Evolutionary conservation across 2,329 filamentous ascomycete genomes (phyloP), one percentile per base, ranked within the genome.

Genomic region (Xylariales sp.): DNA sequence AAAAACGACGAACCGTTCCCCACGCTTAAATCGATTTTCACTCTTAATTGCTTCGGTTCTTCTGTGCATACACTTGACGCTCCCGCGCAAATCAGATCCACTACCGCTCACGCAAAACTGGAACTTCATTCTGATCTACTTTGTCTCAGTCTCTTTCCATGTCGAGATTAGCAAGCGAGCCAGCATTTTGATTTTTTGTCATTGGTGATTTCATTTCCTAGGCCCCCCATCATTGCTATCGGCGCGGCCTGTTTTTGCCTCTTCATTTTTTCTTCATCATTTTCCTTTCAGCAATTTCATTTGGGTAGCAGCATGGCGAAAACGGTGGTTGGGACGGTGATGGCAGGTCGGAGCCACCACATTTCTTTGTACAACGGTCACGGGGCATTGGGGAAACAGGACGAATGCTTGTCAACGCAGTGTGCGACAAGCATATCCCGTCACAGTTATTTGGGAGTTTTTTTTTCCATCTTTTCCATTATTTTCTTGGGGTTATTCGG

Each of bases 81-180:
- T 75, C 74, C 72, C 69, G 76, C 75, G 74, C 72, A 73, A 76
- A 74, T 69, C 76, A 78, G 76, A 78, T 74, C 75, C 72, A 73
- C 72, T 69, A 74, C 71, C 73, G 75, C 74, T 77, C 77, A 76
- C 77, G 76, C 77, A 78, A 64, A 69, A 75, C 69, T 74, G 75
- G 74, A 76, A 76, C 70, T 45, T 49, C 39, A 72, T 72, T 69
- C 68, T 75, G 70, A 69, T 78, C 75, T 75, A 74, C 70, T 74
- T 72, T 74, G 72, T 72, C 59, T 70, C 61, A 62, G 72, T 75
- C 69, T 75, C 72, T 75, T 75, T 73, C 69, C 57, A 63, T 75
- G 73, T 76, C 69, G 72, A 71, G 71, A 74, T 72, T 78, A 80
- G 77, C 76, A 77, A 78, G 77, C 75, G 75, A 80, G 77, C 75